Evolutionary conservation across 495 filamentous ascomycete genomes (phyloP).

Genomic region (Penicillium bialowiezense): DNA sequence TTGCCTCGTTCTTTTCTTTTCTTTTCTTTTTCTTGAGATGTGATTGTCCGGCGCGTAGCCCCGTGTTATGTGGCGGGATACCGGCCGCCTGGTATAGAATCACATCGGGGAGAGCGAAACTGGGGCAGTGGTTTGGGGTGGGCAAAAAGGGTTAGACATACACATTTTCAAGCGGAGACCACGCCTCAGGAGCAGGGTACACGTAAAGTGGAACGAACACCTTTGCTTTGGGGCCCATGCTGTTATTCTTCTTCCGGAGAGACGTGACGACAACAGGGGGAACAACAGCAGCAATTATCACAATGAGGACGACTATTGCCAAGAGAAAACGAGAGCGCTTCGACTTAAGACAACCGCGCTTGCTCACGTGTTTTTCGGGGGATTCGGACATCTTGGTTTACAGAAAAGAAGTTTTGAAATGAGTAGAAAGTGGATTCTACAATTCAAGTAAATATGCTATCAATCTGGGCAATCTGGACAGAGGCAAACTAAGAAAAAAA

Average conservation of each 20-base stretch:
- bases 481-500: slow-evolving; percentile 4
- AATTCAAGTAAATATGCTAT: slow-evolving; percentile 5
- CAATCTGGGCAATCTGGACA: background rate
- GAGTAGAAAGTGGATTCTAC: slow-evolving; percentile 22
- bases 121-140: slow-evolving; percentile 9
- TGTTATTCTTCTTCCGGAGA: slow-evolving; percentile 31
- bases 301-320: slow-evolving; percentile 26
- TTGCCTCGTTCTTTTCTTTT: no score
- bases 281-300: slow-evolving; percentile 34
- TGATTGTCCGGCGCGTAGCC: slow-evolving; percentile 7
- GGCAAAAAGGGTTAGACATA: slow-evolving; percentile 31
- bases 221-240: slow-evolving; percentile 42
- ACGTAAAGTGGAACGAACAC: slow-evolving; percentile 56
- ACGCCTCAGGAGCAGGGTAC: slow-evolving; percentile 49
- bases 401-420: slow-evolving; percentile 8
- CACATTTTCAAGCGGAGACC: slow-evolving; percentile 48
- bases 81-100: slow-evolving; percentile 23
- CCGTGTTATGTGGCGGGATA: slow-evolving; percentile 14
- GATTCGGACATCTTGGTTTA: slow-evolving; percentile 20
- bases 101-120: slow-evolving; percentile 6
- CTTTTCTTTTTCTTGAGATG: slow-evolving; percentile 9
- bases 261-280: slow-evolving; percentile 34
- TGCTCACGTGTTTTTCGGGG: slow-evolving; percentile 38
- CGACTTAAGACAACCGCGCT: slow-evolving; percentile 28
- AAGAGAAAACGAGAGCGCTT: slow-evolving; percentile 28